Conservation (phyloP, 2,329 filamentous ascomycete species). For the Apiospora arundinis region DNA sequence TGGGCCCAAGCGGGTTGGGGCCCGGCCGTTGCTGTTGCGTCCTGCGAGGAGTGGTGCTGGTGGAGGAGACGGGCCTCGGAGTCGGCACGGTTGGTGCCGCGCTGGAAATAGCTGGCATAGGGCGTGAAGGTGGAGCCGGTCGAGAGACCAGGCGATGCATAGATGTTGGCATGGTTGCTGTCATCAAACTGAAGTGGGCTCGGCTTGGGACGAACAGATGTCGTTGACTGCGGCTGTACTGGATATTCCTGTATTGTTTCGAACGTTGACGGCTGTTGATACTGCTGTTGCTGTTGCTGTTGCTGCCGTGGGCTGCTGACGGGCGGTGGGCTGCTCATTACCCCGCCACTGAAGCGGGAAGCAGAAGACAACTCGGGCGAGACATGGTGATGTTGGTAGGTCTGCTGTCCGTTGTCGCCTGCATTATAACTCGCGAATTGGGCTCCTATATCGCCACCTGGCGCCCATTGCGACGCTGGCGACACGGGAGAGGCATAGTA, state of each 20-base stretch:
- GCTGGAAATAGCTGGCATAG: constrained; percentile 24
- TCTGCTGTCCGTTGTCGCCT: not conserved
- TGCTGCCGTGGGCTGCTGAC: not conserved
- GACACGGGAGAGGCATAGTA: not conserved
- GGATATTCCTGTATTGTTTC: not conserved
- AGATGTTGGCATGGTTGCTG: constrained; percentile 19
- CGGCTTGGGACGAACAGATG: constrained; percentile 27
- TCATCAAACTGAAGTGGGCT: constrained; percentile 32
- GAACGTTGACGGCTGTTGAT: not conserved
- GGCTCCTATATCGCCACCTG: not conserved
- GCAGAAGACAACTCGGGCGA: not conserved
- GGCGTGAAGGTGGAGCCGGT: constrained; percentile 29
- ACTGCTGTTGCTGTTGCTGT: not conserved
- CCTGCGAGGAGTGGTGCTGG: constrained; percentile 24
- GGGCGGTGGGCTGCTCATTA: not conserved
- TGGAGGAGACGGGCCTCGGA: constrained; percentile 30
- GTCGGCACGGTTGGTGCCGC: constrained; percentile 25
- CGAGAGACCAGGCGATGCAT: constrained; percentile 26
- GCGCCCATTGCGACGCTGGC: not conserved
- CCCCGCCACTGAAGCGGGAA: not conserved
- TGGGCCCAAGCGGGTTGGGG: not conserved
- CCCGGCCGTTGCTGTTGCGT: not conserved
- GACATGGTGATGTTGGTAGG: not conserved
- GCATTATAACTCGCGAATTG: not conserved
- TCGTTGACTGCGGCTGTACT: not conserved